Base-by-base conservation (phyloP, 2,329 filamentous ascomycete species). In the Dothiorella sarmentorum region DNA sequence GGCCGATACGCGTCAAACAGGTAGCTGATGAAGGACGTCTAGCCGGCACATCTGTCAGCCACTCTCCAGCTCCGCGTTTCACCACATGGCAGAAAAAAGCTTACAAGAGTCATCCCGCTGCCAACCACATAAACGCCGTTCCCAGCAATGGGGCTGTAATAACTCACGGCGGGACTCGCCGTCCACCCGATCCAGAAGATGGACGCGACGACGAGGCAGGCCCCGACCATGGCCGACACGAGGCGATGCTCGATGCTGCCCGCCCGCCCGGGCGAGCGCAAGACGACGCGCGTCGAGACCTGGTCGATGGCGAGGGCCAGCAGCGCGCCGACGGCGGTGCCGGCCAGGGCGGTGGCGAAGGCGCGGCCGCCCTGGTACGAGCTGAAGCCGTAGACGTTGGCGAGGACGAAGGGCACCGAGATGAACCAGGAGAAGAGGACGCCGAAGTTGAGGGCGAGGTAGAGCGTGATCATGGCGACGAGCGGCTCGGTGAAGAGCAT, bases 151-250 rank as follows among this genome's bases (percentile, higher is more conserved):
- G 71, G 71, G 45, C 63, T 65, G 15, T 65, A 42, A 47, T 62
- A 69, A 35, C 64, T 31, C 40, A 68, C 60, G 5, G 38, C 64
- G 1, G 71, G 70, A 17, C 62, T 61, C 7, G 69, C 69, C 35
- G 69, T 69, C 62, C 63, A 71, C 20, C 67, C 72, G 35, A 74
- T 65, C 69, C 71, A 74, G 61, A 74, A 74, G 1, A 74, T 62
- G 3, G 69, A 65, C 1, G 58, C 64, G 13, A 64, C 63, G 13
- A 72, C 62, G 40, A 69, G 51, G 35, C 69, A 44, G 17, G 67
- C 64, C n/a, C 71, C 72, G 27, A 71, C 52, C 65, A 74, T 72
- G 22, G 70, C 70, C 3, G 71, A 67, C 24, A 69, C 59, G 22
- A 74, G 65, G 9, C 69, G 67, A 43, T 71, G 66, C 57, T 74